These are phyloP conservation scores for Teratosphaeria zuluensis DNA, from an alignment of 2,329 filamentous ascomycete species.

Conservation along the genomic window DNA sequence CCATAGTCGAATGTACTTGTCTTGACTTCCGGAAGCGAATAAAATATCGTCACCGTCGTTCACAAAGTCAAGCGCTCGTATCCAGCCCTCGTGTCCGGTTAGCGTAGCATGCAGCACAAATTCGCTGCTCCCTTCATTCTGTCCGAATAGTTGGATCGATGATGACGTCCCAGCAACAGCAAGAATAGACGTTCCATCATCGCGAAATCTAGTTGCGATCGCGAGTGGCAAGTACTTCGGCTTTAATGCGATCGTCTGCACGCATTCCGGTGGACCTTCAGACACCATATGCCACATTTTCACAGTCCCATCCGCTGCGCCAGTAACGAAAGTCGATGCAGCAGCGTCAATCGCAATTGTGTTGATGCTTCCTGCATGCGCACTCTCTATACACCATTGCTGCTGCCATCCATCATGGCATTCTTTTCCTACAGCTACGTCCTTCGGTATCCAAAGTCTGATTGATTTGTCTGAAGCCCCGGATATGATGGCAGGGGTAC, in stretches of 20 bases:
- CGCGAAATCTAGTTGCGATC: constrained; percentile 56
- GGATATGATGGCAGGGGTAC: constrained; percentile 55
- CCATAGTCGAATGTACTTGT: constrained; percentile 95
- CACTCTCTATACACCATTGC: constrained; percentile 42
- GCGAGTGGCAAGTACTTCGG: constrained; percentile 77
- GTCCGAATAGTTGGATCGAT: constrained; percentile 69
- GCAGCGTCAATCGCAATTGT: constrained; percentile 37
- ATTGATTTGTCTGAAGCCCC: constrained; percentile 74
- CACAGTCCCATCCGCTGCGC: constrained; percentile 53
- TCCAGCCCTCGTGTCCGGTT: constrained; percentile 88
- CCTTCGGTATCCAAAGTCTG: constrained; percentile 47
- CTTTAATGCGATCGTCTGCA: constrained; percentile 62
- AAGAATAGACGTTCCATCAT: constrained; percentile 43
- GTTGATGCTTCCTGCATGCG: constrained; percentile 69
- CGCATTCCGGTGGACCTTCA: not conserved
- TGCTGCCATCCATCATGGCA: constrained; percentile 28
- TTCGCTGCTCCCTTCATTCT: constrained; percentile 36
- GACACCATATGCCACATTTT: constrained; percentile 58
- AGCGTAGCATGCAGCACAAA: constrained; percentile 71
- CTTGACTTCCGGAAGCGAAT: constrained; percentile 88
- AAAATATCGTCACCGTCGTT: constrained; percentile 60
- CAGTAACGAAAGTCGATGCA: constrained; percentile 46
- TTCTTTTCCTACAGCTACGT: constrained; percentile 7
- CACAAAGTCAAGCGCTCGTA: constrained; percentile 73
- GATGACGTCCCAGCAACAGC: constrained; percentile 80